Evolutionary conservation across 192 early-diverging fungal genomes (phyloP), one percentile per base, ranked within the genome.

Genomic region (Thamnidium elegans): DNA sequence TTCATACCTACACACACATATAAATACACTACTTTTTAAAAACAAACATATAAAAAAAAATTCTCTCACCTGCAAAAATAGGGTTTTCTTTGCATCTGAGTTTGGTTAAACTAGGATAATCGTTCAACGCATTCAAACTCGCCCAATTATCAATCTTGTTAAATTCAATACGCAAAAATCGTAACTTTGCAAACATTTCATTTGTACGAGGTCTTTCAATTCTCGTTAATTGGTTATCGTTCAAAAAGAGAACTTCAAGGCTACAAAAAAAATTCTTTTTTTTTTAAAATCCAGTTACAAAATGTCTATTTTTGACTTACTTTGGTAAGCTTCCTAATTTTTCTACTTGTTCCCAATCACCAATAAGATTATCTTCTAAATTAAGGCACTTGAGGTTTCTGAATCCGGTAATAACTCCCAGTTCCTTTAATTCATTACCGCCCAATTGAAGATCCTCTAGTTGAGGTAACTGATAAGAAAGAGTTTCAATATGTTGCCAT

Each of bases 361-460:
- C 50, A 19, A 85, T 62, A 8, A 30, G 4, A 47, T 85, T 85
- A 17, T 71, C 62, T 32, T 85, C 84, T 20, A 85, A 46, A 55
- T 85, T 80, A 7, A 85, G 43, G 14, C 71, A 59, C 56, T 85
- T 71, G 19, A 85, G 63, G 17, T 79, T 74, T 39, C 50, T 50
- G 56, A 81, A 78, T 6, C 70, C 69, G 21, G 65, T 69, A 19
- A 72, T 19, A 51, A 74, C 66, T 62, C 64, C 58, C 0, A 58
- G 23, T 7, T 64, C 26, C 31, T 9, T 32, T 13, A 70, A 39
- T 0, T 47, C 39, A 21, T 86, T 86, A 39, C 69, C 76, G 0
- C 81, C 79, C 11, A 86, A 47, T 69, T 84, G 80, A 1, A 86
- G 53, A 45, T 84, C 74, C 48, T 78, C 70, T 2, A 86, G 50